Percentiles rank a stretch among this genome's conserved stretches.
These are phyloP conservation scores for Irpex sp. DNA, from an alignment of 1,284 basidiomycete species.

Conservation along the genomic window DNA sequence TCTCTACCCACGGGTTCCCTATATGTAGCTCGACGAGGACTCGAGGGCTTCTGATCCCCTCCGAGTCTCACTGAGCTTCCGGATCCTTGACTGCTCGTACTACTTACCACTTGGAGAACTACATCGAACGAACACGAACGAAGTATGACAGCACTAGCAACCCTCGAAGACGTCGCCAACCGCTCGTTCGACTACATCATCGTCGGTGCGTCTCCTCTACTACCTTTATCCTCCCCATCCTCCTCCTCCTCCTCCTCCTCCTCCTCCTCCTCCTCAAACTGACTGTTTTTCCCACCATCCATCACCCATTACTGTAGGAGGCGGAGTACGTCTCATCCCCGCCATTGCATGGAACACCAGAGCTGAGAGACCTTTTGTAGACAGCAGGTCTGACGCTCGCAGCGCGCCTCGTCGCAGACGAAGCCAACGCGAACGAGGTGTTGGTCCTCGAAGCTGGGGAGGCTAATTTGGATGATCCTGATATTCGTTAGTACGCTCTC, in stretches of 20 bases:
- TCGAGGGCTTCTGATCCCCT: too few species aligned
- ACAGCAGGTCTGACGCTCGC: conserved; percentile 24
- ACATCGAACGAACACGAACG: too few species aligned
- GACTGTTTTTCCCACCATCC: too few species aligned
- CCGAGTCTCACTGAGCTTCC: too few species aligned
- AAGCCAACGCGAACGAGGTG: conserved; percentile 27
- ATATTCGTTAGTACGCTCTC: conserved; percentile 21
- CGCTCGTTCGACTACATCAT: conserved; percentile 12
- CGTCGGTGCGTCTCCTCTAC: background rate
- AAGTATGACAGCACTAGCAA: background rate
- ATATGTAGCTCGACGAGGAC: too few species aligned
- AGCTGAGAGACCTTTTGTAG: background rate
- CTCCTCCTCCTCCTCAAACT: background rate
- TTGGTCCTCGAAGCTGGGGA: conserved; percentile 38
- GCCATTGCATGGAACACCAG: background rate
- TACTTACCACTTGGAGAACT: too few species aligned
- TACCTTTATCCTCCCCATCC: background rate
- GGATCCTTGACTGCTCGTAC: too few species aligned
- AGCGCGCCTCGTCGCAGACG: conserved; percentile 17
- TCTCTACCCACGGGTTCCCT: too few species aligned
- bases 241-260: background rate
- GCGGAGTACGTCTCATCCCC: conserved; percentile 3
- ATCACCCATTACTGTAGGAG: conserved; percentile 8
- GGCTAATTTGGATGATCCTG: conserved; percentile 29
- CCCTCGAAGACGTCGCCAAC: conserved; percentile 1